Evolutionary conservation across 2,329 filamentous ascomycete genomes (phyloP), one percentile per base, ranked within the genome.

Genomic region (Stagonosporopsis rhizophila): DNA sequence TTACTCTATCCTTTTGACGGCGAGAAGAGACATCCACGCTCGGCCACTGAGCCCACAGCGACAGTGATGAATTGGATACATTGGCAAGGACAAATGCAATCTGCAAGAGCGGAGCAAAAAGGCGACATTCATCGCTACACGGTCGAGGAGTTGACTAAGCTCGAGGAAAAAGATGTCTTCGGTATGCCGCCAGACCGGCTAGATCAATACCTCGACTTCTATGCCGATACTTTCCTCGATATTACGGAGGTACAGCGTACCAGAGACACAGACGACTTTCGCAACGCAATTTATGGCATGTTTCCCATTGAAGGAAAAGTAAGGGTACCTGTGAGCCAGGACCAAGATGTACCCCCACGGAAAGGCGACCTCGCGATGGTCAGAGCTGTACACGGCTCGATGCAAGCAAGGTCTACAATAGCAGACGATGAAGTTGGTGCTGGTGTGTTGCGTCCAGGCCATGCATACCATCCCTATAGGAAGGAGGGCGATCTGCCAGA

Each of bases 191-290:
- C 81, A 5, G 76, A 81, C 20, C 82, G 89, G 60, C 77, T 94
- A 34, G 89, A 93, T 66, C 84, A 89, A 56, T 94, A 92, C 68
- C 81, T 96, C 75, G 85, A 91, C 73, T 95, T 89, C 87, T 93
- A 90, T 70, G 87, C 64, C 69, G 81, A 82, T 54, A 88, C 82
- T 40, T 90, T 87, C 80, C 74, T 85, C 41, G 79, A 81, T 59
- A 79, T 83, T 52, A 73, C 76, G 47, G 65, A 75, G 15, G 65
- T 73, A 12, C 71, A 75, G 28, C 66, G 66, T 20, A 65, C 70
- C 11, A 71, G 69, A 14, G 65, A 68, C 20, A 72, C 75, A 22
- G 73, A 74, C 30, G 76, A 80, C 25, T 80, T 79, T 58, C 68
- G 74, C 30, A 69, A 69, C 40, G 70, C 72, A 6, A 60, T 82